Base-by-base conservation (phyloP, 176 grass and related monocot genomes). In the Areca catechu region DNA sequence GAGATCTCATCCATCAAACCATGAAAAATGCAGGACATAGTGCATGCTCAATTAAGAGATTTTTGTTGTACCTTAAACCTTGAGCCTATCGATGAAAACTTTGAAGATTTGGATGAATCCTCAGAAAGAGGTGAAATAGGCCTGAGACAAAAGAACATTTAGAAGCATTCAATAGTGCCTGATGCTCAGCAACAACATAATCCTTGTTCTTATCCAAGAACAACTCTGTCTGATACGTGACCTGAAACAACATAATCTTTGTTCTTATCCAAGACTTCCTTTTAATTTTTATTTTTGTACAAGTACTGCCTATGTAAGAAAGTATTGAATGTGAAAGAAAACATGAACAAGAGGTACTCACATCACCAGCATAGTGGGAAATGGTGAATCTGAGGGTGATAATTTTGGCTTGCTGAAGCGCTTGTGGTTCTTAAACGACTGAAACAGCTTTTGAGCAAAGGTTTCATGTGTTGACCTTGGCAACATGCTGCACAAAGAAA, bases 191-290 rank as follows among this genome's bases (percentile, higher is more conserved):
- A 80, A 98, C 76, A 57, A 98, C 83, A 63, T 98, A 98, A 85
- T 98, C 93, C 79, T 92, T 98, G 71, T 98, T 98, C 71, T 98
- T 98, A 51, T 98, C 87, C 53, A 98, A 68, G 71, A 98, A 98
- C 56, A 92, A 76, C 16, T 92, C 81, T 16, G 93, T 88, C 78
- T 92, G 93, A 78, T 98, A 98, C 54, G 87, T 98, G 23, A 98
- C 93, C 93, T 98, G 72, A 30, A 80, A 98, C 76, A 57, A 98
- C 83, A 63, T 98, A 98, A 85, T 98, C 93, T 76, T 92, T 98
- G 71, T 98, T 98, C 71, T 98, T 98, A 51, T 98, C 87, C 53
- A 10, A 43, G 7, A 12, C 7, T 43, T 43, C 14, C 9, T 14
- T 43, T 43, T 14, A 43, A 3, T 43, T 43, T 43, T 43, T 14